A percentile compares a stretch with the other conserved stretches of the same genome.
Evolutionary conservation across 331 rosid species (phyloP).

Genomic region (Rosa hybrid): DNA sequence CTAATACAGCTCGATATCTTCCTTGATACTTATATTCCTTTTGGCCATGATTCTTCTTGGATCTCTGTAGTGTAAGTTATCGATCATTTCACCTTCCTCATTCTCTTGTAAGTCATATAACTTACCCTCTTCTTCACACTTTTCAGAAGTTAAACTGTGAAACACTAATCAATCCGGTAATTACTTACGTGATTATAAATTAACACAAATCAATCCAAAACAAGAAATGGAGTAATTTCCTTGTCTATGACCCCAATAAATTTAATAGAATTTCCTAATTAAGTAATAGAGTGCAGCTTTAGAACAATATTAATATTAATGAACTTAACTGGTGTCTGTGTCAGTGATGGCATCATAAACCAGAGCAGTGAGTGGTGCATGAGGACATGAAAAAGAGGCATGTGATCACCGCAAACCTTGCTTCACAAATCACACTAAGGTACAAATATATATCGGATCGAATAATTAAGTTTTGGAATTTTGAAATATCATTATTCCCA

Average conservation of each 20-base stretch:
- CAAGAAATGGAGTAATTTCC: neutral
- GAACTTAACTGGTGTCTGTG: constrained; percentile 6
- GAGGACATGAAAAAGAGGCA: constrained; percentile 37
- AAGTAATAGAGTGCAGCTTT: constrained; percentile 11
- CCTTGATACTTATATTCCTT: too few species aligned
- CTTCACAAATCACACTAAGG: constrained; percentile 21
- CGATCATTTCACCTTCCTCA: neutral
- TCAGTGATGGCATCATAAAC: constrained; percentile 24
- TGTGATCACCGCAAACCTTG: constrained; percentile 67
- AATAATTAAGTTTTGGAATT: neutral
- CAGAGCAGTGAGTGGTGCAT: constrained; percentile 24
- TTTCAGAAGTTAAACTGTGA: neutral
- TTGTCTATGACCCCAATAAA: neutral
- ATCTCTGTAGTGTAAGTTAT: neutral
- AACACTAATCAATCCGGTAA: neutral
- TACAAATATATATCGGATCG: constrained; percentile 14
- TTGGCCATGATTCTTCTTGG: neutral
- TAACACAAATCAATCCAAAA: neutral
- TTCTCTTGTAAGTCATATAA: neutral
- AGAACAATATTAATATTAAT: neutral
- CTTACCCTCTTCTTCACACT: neutral
- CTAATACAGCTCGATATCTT: too few species aligned
- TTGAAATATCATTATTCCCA: constrained; percentile 11
- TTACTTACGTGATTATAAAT: neutral
- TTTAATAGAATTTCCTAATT: neutral